Evolutionary conservation across 306 rosid species (phyloP).

Genomic region (Quercus aquifolioides): DNA sequence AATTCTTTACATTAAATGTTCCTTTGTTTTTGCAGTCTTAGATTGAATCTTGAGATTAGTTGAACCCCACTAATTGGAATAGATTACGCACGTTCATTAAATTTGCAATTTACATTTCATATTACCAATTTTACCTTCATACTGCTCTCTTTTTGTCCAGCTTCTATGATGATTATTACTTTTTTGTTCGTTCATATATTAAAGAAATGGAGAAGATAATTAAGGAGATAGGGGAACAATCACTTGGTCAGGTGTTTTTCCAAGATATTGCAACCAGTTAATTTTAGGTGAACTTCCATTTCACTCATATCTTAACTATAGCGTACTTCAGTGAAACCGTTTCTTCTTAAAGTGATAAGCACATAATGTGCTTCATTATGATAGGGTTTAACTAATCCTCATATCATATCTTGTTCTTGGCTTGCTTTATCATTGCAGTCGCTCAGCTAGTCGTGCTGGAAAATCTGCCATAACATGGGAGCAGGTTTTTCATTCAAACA

Average conservation of each 20-base stretch:
- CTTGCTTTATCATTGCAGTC: conserved; percentile 20
- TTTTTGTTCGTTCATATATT: conserved; percentile 11
- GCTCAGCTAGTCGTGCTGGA: conserved; percentile 28
- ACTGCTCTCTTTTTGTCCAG: background rate
- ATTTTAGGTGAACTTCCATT: conserved; percentile 31
- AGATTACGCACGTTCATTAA: background rate
- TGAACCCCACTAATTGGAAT: background rate
- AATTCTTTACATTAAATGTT: background rate
- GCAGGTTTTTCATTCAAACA: conserved; percentile 21
- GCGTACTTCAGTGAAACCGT: background rate
- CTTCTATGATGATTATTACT: background rate
- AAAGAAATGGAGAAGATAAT: conserved; percentile 33
- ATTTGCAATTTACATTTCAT: background rate
- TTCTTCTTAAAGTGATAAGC: background rate
- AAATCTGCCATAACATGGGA: conserved; percentile 32
- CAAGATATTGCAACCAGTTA: conserved; percentile 33
- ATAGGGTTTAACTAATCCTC: background rate
- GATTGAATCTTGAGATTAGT: too few species aligned
- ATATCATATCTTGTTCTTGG: background rate
- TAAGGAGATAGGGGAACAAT: conserved; percentile 22
- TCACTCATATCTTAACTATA: background rate
- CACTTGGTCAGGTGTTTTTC: conserved; percentile 26
- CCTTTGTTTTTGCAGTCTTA: too few species aligned
- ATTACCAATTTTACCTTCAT: background rate
- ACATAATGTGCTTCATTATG: background rate